Evolutionary conservation across 176 grass and related monocot genomes (phyloP), one percentile per base, ranked within the genome.

Genomic region (Oryza longistaminata): DNA sequence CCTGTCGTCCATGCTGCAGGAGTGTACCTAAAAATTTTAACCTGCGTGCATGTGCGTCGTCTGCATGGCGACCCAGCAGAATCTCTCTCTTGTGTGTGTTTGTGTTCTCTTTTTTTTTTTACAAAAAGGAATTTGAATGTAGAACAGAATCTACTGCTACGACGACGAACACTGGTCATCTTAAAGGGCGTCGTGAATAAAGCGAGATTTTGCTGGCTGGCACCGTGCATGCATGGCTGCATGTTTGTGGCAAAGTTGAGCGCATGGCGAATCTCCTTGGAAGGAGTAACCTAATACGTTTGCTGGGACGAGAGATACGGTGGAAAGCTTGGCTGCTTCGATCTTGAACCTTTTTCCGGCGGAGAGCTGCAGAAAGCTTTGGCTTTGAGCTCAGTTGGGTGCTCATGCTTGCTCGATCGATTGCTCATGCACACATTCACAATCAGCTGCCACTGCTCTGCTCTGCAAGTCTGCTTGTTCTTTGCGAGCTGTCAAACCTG

Each of bases 101-200:
- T 35, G 34, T 35, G 34, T 35, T 35, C 39, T 40, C 53, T 60
- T 61, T 9, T 22, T 22, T 22, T 62, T 24, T 62, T 62, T 2
- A 55, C 17, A 9, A 21, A 58, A n/a, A 58, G 21, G 21, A 22
- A 22, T 24, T 62, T 62, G 34, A 35, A 35, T 35, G 34, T 35
- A 35, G 34, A 35, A 35, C 34, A 35, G 34, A 35, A 35, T 35
- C 15, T 33, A 3, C 49, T 52, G 0, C 49, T 17, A 16, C 46
- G 11, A 49, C 17, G 6, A 61, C 34, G 34, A 35, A 35, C 34
- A 62, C 58, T 62, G 58, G 13, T 6, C 58, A 13, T 65, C 60
- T 84, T 74, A 68, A 79, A 74, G 68, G 26, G 75, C 58, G 81
- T n/a, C 22, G 67, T 64, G 68, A 72, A 21, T 77, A 88, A 83